Base-by-base conservation (phyloP, 305 asterid species). In the Solanum aculeatissimum region DNA sequence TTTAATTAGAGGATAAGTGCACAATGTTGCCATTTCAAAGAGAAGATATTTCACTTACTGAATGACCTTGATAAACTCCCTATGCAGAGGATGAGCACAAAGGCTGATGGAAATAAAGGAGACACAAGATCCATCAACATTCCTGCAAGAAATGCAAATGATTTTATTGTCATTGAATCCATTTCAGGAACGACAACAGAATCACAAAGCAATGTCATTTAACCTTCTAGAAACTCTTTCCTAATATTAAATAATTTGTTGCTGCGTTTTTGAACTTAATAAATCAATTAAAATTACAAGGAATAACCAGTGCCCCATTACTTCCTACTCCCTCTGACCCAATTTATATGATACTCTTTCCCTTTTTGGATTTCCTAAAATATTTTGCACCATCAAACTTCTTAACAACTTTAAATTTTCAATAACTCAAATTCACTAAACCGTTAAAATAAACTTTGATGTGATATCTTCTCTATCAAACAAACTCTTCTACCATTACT, bases 91-190 rank as follows among this genome's bases (percentile, higher is more conserved):
- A 97, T 93, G 87, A 92, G 87, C 85, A 93, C 89, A 88, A 97
- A 92, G 82, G 97, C 98, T 2, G 99, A 95, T 81, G 98, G 98
- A 77, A 95, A 94, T 75, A 95, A 83, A 72, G 98, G 98, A 87
- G 99, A 97, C 54, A 97, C 91, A 54, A 97, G 99, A 91, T 97
- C 98, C 99, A 94, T 95, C 92, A 97, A 91, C 99, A 97, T 95
- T 89, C 99, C 99, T 97, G 93, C 90, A 87, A 75, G 83, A 81
- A 90, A 84, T 81, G 81, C 80, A 79, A 86, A 18, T 29, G 62
- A 45, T 40, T 45, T 85, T 57, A 66, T 45, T 49, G 60, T 82
- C 32, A 32, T 19, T 29, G 29, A 7, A 38, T 35, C 53, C 8
- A n/a, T 32, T 53, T 53, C n/a, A 78, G 83, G 68, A 78, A 78